Conservation (phyloP, 805 yeast genomes). For the Lipomyces lipofer region DNA sequence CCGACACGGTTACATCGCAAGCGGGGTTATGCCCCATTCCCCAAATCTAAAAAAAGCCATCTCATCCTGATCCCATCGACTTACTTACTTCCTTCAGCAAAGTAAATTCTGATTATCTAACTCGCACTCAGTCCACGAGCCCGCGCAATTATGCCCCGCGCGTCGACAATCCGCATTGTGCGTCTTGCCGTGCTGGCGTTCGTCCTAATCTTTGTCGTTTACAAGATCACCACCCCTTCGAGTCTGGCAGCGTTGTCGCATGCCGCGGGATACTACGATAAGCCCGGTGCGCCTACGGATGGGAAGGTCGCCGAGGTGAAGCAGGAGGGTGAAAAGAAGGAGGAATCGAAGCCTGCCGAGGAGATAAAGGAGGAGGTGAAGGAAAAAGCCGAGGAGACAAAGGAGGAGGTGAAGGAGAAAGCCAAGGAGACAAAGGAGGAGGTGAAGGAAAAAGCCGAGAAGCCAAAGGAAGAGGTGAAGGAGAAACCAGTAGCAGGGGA, state of each 20-base stretch:
- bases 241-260: constrained; percentile 16
- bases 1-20: no score
- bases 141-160: constrained; percentile 27
- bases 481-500: background rate
- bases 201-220: constrained; percentile 15
- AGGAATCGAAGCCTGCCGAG: constrained; percentile 1
- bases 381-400: background rate
- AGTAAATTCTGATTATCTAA: no score
- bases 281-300: background rate
- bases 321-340: background rate
- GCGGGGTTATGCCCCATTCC: no score
- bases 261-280: constrained; percentile 17
- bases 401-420: background rate
- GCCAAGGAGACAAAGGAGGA: constrained; percentile 3
- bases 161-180: constrained; percentile 21
- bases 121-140: no score
- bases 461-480: background rate
- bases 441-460: background rate
- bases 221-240: constrained; percentile 21
- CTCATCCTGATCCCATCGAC: no score
- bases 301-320: background rate
- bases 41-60: no score
- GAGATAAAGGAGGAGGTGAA: background rate
- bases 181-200: constrained; percentile 18
- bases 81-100: no score